phyloP scores from a whole-genome alignment of 83 land plant species.

The Picea mariana region DNA sequence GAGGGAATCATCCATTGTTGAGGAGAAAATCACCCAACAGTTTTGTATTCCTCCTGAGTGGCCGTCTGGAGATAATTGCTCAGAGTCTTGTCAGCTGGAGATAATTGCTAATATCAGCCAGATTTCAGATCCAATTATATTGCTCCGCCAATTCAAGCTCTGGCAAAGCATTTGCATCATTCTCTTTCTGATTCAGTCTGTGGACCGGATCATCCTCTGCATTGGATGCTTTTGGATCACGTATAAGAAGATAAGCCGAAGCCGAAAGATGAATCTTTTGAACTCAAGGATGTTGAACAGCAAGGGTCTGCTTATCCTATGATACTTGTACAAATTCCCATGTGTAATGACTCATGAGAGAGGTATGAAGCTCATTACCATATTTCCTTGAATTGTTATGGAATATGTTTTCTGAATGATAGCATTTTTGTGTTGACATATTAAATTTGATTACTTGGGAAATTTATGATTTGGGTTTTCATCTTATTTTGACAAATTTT shows the following conservation, averaged over 20 bases:
- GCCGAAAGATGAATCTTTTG: constrained; percentile 12
- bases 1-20: no score
- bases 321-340: constrained; percentile 23
- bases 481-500: no score
- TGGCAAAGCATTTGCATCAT: constrained; percentile 42
- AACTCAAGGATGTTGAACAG: constrained; percentile 28
- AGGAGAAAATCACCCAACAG: no score
- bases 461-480: not conserved
- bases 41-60: no score
- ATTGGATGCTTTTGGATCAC: constrained; percentile 33
- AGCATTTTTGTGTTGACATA: not conserved
- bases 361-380: constrained; percentile 25
- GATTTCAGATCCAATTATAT: constrained; percentile 39
- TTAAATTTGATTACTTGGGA: not conserved
- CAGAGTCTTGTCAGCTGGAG: no score
- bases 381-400: not conserved
- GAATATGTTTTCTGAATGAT: not conserved
- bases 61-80: no score
- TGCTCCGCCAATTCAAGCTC: constrained; percentile 35
- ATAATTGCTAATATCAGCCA: no score
- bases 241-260: constrained; percentile 16
- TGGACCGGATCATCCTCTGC: constrained; percentile 44
- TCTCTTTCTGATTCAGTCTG: constrained; percentile 48
- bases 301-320: constrained; percentile 31
- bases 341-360: constrained; percentile 30